Conservation (phyloP, 1,284 basidiomycete species). For the Trichosporon sp. region DNA sequence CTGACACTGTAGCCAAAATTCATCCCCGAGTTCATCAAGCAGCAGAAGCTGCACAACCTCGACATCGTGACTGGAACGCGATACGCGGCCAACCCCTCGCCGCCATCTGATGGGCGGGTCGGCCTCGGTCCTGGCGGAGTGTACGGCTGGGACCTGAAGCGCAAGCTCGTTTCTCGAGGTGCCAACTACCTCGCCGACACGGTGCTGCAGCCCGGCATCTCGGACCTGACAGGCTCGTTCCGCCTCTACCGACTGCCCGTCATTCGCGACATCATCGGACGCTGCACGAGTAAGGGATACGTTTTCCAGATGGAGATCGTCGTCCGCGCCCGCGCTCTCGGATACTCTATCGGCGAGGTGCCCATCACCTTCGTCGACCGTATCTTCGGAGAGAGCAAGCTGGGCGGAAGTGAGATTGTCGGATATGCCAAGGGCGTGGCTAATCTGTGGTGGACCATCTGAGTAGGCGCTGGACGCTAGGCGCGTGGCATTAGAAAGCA, state of each 20-base stretch:
- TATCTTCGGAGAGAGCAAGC: conserved; percentile 85
- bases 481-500: too few relatives aligned
- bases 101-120: conserved; percentile 25
- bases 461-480: too few relatives aligned
- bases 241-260: conserved; percentile 71
- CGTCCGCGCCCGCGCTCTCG: conserved; percentile 73
- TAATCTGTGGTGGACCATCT: conserved; percentile 65
- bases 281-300: conserved; percentile 79
- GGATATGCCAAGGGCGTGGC: conserved; percentile 84
- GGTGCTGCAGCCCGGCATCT: conserved; percentile 72
- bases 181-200: conserved; percentile 82
- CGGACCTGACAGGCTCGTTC: conserved; percentile 81
- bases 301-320: conserved; percentile 99
- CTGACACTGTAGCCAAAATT: conserved; percentile 65
- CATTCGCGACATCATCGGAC: conserved; percentile 71
- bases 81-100: conserved; percentile 52
- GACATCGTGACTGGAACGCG: conserved; percentile 90
- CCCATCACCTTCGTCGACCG: conserved; percentile 92
- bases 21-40: conserved; percentile 79
- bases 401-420: conserved; percentile 80
- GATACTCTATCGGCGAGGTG: conserved; percentile 79
- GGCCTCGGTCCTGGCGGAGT: conserved; percentile 65
- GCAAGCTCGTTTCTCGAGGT: conserved; percentile 76
- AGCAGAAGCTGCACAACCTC: conserved; percentile 71
- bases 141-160: conserved; percentile 80